Base-by-base conservation (phyloP, 2,329 filamentous ascomycete genomes). In the Ascochyta pisi region DNA sequence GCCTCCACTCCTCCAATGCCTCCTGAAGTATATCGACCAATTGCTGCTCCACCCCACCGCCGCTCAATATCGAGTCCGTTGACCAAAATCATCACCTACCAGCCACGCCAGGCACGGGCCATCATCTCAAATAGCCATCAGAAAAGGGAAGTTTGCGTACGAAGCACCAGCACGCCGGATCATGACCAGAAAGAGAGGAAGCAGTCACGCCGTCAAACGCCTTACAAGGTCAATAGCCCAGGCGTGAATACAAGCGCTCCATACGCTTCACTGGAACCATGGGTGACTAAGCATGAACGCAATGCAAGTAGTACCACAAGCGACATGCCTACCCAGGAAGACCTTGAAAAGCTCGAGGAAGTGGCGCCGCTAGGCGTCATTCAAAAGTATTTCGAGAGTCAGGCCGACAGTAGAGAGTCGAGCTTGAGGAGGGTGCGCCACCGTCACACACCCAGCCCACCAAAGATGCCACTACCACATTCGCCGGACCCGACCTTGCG, bases 351-450 rank as follows among this genome's bases (percentile, higher is more conserved):
- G 22, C 54, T 62, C 8, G 63, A 54, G 8, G 66, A 68, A 16
- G 54, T 64, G 34, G 66, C 65, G n/a, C 66, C 66, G 4, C 68
- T 68, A 47, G 55, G 67, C 22, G 64, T 71, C 8, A 68, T 71
- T 24, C 67, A 73, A 39, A 65, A 67, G 46, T 72, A 73, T 37
- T 71, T 69, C 41, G 63, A 71, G 27, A 67, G 62, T 43, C 68
- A 70, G 39, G 57, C 50, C 12, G 57, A 62, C 6, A 60, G 54
- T 31, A 53, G 56, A 33, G 61, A 60, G 5, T 50, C 58, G 7
- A 45, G 58, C 44, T 41, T 61, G 5, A 54, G 46, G 9, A 46
- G 48, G 24, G 42, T 39, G 12, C 58, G 58, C 50, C 52, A 57
- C 23, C 47, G 47, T 27, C 52, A 43, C n/a, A 61, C 62, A 16